phyloP scores from a whole-genome alignment of 306 rosid species.

The Cotoneaster glaucophyllus region DNA sequence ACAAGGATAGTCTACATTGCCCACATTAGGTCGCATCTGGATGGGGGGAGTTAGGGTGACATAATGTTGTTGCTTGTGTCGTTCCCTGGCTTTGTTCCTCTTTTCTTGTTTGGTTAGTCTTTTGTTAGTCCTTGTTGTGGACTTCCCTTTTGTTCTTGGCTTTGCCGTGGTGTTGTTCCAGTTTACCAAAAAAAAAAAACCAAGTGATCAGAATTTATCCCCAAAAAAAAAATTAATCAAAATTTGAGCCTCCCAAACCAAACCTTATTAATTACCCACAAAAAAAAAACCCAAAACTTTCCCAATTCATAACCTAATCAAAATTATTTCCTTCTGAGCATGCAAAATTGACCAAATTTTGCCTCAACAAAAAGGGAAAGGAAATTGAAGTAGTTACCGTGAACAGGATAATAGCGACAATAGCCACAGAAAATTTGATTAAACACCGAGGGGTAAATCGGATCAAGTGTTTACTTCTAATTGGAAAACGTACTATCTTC shows the following conservation, averaged over 20 bases:
- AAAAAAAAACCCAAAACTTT: background rate
- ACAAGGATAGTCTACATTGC: too few species aligned
- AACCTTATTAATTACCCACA: background rate
- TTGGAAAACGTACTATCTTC: background rate
- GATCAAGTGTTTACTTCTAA: background rate
- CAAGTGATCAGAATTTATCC: background rate
- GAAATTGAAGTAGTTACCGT: slow-evolving; percentile 33
- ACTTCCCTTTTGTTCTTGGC: too few species aligned
- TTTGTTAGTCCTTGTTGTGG: too few species aligned
- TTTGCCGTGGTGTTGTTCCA: too few species aligned
- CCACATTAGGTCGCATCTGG: too few species aligned
- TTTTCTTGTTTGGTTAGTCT: too few species aligned
- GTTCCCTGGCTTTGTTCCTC: too few species aligned
- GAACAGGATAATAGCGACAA: slow-evolving; percentile 74
- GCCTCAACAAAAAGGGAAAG: background rate
- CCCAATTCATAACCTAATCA: background rate
- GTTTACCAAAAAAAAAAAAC: background rate
- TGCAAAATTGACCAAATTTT: background rate
- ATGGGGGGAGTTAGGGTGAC: too few species aligned
- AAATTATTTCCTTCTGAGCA: background rate
- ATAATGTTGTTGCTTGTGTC: too few species aligned
- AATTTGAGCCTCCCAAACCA: background rate
- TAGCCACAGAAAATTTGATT: too few species aligned
- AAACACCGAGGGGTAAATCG: background rate
- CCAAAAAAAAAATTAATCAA: background rate